Evolutionary conservation across 306 rosid genomes (phyloP), one percentile per base, ranked within the genome.

Genomic region (Prinsepia uniflora): DNA sequence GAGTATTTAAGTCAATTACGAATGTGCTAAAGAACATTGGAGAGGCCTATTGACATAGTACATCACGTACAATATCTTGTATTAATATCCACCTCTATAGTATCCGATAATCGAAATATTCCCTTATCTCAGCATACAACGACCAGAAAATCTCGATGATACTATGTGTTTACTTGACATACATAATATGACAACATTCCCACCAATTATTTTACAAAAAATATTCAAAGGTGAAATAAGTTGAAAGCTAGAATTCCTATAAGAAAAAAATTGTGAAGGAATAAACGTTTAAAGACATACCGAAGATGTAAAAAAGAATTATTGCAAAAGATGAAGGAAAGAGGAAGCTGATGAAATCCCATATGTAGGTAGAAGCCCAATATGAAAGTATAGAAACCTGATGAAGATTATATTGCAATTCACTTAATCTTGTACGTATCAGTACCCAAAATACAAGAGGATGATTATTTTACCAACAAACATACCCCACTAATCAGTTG

Each of bases 291-390:
- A 60, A 11, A 15, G 72, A 70, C 92, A 42, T 86, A 94, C 98
- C 97, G 71, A 94, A 94, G 65, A 90, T 80, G 84, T 80, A 84
- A 72, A 94, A 87, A 71, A 90, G 96, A 70, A 86, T 44, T 63
- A 94, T 77, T 66, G 98, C 90, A 77, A 90, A 74, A 34, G 89
- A 71, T 72, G 96, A 84, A 7, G 98, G 97, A 79, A 90, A 87
- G 69, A 90, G 84, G 90, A 87, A 94, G 96, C 98, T 90, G 81
- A 94, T 78, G 60, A 87, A 86, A 87, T 94, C 98, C 92, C 98
- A 94, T 64, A 89, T 44, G 82, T 77, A 94, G 22, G 95, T 89
- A 70, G 98, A 94, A 56, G 74, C 76, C 98, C 98, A 94, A 70
- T 94, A 94, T 45, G 97, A 89, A 73, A 89, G 81, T 72, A 87